These are phyloP conservation scores for Solanum hybrid DNA, from an alignment of 305 asterid genomes.

Conservation along the genomic window DNA sequence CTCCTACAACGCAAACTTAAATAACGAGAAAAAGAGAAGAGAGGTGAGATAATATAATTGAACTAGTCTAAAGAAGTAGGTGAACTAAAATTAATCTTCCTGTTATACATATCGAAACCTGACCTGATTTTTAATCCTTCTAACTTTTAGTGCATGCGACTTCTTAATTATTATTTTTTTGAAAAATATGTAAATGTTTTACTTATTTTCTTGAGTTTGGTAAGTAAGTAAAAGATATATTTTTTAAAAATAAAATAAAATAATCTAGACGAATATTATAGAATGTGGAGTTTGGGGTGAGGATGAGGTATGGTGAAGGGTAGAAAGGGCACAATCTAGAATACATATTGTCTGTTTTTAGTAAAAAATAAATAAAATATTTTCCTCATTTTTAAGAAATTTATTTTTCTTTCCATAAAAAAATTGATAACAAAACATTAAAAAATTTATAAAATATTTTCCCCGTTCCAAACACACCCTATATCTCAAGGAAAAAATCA, in stretches of 20 bases:
- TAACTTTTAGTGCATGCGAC: not conserved
- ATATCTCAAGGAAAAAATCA: not conserved
- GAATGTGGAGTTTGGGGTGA: not conserved
- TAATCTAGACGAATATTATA: not conserved
- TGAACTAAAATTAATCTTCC: not conserved
- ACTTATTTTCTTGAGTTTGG: not conserved
- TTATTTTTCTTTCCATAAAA: too few relatives aligned
- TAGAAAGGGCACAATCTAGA: not conserved
- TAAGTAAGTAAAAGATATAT: not conserved
- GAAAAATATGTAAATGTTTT: not conserved
- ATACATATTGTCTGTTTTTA: not conserved
- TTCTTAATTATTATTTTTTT: not conserved
- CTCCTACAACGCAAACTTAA: not conserved
- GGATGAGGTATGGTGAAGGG: not conserved
- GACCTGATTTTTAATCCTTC: not conserved
- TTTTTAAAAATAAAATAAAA: not conserved
- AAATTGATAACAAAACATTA: too few relatives aligned
- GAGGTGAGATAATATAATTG: not conserved
- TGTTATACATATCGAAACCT: not conserved
- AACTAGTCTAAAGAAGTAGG: not conserved
- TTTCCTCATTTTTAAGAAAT: too few relatives aligned
- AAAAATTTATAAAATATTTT: too few relatives aligned
- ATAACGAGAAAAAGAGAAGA: not conserved
- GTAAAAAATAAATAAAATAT: too few relatives aligned
- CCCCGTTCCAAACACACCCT: not conserved